Percentiles rank a stretch among this genome's conserved stretches.
Evolutionary conservation across 345 rosid genomes (phyloP).

Genomic region (Eucalyptus regnans): DNA sequence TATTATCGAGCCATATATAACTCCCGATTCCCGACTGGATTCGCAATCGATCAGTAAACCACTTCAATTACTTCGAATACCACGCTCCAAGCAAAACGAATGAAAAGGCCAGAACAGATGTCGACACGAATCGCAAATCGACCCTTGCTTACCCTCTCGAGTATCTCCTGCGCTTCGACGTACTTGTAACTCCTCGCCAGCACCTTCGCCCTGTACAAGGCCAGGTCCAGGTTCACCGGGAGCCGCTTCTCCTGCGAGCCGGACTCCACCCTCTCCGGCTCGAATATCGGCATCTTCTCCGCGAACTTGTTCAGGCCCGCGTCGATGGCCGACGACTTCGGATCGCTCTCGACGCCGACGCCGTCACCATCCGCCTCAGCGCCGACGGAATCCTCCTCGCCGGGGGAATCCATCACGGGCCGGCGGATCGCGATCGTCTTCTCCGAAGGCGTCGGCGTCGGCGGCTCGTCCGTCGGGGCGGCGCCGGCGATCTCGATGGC

Average conservation of each 20-base stretch:
- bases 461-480: too few species aligned
- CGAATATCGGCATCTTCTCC: constrained; percentile 84
- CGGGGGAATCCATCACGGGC: constrained; percentile 48
- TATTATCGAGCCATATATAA: background rate
- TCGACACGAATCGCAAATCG: background rate
- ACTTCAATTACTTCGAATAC: background rate
- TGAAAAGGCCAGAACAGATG: background rate
- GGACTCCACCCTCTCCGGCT: constrained; percentile 52
- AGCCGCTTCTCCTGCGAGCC: constrained; percentile 49
- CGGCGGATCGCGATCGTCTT: constrained; percentile 34
- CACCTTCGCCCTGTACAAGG: constrained; percentile 73
- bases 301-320: constrained; percentile 58
- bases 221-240: constrained; percentile 66
- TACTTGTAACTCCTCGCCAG: constrained; percentile 39
- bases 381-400: constrained; percentile 14
- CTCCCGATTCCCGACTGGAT: background rate
- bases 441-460: background rate
- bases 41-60: background rate
- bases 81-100: background rate
- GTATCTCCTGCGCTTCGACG: constrained; percentile 56
- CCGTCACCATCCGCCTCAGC: background rate
- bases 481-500: background rate
- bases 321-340: constrained; percentile 26
- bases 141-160: constrained; percentile 47
- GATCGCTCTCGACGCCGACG: background rate